These are phyloP conservation scores for Annulohypoxylon maeteangense DNA, from an alignment of 495 filamentous ascomycete genomes.

Conservation along the genomic window DNA sequence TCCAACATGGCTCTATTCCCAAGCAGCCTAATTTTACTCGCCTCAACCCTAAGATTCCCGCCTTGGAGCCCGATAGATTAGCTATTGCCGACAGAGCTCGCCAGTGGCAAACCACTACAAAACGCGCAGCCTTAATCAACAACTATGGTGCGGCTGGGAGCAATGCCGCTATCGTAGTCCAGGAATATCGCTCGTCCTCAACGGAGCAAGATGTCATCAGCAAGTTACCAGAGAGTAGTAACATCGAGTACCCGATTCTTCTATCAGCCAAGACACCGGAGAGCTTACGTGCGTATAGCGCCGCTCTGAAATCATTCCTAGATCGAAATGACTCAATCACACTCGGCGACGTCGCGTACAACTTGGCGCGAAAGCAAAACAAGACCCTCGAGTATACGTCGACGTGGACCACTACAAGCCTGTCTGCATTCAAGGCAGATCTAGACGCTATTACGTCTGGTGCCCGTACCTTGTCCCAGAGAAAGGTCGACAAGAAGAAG, in stretches of 20 bases:
- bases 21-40: conserved; percentile 55
- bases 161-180: conserved; percentile 48
- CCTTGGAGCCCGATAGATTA: conserved; percentile 52
- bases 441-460: conserved; percentile 14
- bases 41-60: conserved; percentile 55
- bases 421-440: not conserved
- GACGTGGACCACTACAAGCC: conserved; percentile 2
- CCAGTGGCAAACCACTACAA: not conserved
- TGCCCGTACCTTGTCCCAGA: conserved; percentile 1
- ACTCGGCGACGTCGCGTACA: conserved; percentile 13
- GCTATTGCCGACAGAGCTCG: conserved; percentile 22
- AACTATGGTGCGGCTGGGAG: conserved; percentile 47
- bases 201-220: not conserved
- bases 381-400: conserved; percentile 15
- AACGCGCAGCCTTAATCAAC: conserved; percentile 37
- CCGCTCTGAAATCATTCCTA: conserved; percentile 9
- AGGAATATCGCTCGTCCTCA: conserved; percentile 14
- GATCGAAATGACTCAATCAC: conserved; percentile 20
- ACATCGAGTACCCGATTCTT: conserved; percentile 29
- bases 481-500: conserved; percentile 22
- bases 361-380: conserved; percentile 25
- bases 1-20: conserved; percentile 55
- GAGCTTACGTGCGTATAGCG: conserved; percentile 18
- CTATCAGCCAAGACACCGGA: conserved; percentile 23
- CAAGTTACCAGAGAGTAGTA: not conserved